phyloP scores from a whole-genome alignment of 2,329 filamentous ascomycete species.

The Geosmithia flava region DNA sequence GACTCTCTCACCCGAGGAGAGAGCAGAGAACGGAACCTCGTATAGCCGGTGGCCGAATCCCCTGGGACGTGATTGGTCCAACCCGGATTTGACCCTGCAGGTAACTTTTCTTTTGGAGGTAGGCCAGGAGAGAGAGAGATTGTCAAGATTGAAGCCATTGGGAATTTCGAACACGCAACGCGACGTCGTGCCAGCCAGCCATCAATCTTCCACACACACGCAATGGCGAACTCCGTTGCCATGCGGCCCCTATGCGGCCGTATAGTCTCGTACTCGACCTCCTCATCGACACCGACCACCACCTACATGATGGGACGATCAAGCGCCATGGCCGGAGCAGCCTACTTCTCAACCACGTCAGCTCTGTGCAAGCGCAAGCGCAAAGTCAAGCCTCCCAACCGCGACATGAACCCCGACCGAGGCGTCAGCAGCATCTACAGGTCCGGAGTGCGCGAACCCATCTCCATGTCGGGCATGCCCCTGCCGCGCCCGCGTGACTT shows the following conservation, averaged over 20 bases:
- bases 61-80: not conserved
- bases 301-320: no score
- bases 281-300: no score
- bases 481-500: slow-evolving; percentile 59
- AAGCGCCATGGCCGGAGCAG: slow-evolving; percentile 3
- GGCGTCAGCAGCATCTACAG: slow-evolving; percentile 72
- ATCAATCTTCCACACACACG: not conserved
- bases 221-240: slow-evolving; percentile 16
- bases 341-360: slow-evolving; percentile 42
- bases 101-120: not conserved
- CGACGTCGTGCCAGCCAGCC: no score
- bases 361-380: slow-evolving; percentile 28
- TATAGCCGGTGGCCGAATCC: not conserved
- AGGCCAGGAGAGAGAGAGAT: not conserved
- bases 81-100: not conserved
- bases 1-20: not conserved
- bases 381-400: slow-evolving; percentile 19
- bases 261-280: slow-evolving; percentile 5
- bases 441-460: slow-evolving; percentile 61
- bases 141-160: not conserved
- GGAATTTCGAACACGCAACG: not conserved
- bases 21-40: not conserved
- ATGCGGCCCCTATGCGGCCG: slow-evolving; percentile 14
- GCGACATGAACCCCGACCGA: slow-evolving; percentile 68
- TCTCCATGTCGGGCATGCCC: slow-evolving; percentile 59